Percentiles rank a stretch among this genome's conserved stretches.
phyloP scores from a whole-genome alignment of 805 yeast genomes.

The Kodamaea sagamina region DNA sequence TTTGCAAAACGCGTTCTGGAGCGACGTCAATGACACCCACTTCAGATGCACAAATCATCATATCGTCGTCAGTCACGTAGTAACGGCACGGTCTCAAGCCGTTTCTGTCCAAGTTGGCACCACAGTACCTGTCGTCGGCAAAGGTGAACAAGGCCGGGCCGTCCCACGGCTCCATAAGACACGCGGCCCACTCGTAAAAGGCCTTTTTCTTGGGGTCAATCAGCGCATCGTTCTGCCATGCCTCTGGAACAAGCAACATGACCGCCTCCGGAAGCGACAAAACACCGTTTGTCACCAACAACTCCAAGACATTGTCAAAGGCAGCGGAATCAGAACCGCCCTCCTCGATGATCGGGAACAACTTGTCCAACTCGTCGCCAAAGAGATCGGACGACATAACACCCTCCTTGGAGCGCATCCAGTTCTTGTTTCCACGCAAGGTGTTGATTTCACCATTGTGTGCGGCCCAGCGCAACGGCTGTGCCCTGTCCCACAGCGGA shows the following conservation, averaged over 20 bases:
- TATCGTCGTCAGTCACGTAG: conserved; percentile 90
- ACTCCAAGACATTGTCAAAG: conserved; percentile 90
- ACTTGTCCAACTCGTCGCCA: conserved; percentile 86
- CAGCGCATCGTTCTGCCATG: conserved; percentile 85
- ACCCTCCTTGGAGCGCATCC: conserved; percentile 99
- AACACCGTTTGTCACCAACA: conserved; percentile 88
- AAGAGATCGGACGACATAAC: conserved; percentile 85
- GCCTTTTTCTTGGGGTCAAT: conserved; percentile 94
- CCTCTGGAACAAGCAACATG: conserved; percentile 96
- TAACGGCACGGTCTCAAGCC: conserved; percentile 98
- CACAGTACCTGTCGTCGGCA: conserved; percentile 97
- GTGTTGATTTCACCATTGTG: conserved; percentile 99
- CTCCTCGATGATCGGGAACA: conserved; percentile 95
- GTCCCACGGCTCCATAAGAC: conserved; percentile 99
- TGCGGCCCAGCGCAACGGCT: conserved; percentile 95
- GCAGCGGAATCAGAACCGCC: conserved; percentile 99
- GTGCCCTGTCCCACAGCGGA: conserved; percentile 99
- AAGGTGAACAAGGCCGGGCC: conserved; percentile 97
- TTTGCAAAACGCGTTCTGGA: conserved; percentile 76
- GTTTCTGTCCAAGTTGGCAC: conserved; percentile 96
- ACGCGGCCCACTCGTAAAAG: conserved; percentile 98
- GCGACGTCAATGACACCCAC: conserved; percentile 95
- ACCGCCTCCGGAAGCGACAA: conserved; percentile 94
- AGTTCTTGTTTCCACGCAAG: conserved; percentile 94
- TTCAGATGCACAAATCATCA: conserved; percentile 97